Evolutionary conservation across 2,329 filamentous ascomycete genomes (phyloP).

Genomic region (Simplicillium sp.): DNA sequence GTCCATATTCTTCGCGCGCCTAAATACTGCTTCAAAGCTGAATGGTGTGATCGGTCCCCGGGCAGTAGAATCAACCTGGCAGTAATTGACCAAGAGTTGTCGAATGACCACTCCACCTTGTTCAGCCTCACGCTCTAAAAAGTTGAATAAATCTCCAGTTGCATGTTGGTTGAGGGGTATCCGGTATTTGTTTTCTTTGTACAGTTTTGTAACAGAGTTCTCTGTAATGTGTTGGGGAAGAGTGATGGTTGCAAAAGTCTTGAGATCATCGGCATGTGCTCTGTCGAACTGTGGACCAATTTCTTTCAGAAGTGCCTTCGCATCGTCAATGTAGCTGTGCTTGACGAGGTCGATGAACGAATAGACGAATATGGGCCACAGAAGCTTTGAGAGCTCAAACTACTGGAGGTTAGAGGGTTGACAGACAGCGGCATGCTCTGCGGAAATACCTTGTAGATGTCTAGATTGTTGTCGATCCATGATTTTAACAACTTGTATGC

Average conservation of each 20-base stretch:
- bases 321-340: slow-evolving; percentile 62
- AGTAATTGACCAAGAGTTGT: slow-evolving; percentile 56
- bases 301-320: slow-evolving; percentile 61
- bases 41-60: slow-evolving; percentile 55
- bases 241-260: slow-evolving; percentile 62
- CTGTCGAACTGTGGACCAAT: slow-evolving; percentile 63
- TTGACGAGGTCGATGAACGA: slow-evolving; percentile 74
- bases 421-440: no score
- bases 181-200: slow-evolving; percentile 78
- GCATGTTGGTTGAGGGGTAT: slow-evolving; percentile 82
- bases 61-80: slow-evolving; percentile 46
- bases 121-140: slow-evolving; percentile 77
- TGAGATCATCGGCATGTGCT: slow-evolving; percentile 73
- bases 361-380: slow-evolving; percentile 94
- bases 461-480: slow-evolving; percentile 87
- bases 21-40: slow-evolving; percentile 52
- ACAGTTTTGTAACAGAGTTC: slow-evolving; percentile 70
- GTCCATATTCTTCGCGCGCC: slow-evolving; percentile 48
- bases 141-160: slow-evolving; percentile 74
- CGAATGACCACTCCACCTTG: slow-evolving; percentile 72
- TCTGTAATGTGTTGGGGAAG: slow-evolving; percentile 70
- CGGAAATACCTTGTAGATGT: slow-evolving; percentile 73
- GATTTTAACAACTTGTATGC: slow-evolving; percentile 65
- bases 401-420: slow-evolving; percentile 23
- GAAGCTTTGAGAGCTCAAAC: slow-evolving; percentile 77